Percentiles rank a stretch among this genome's conserved stretches.
These are phyloP conservation scores for Colletotrichum sp. DNA, from an alignment of 2,329 filamentous ascomycete genomes.

Conservation along the genomic window DNA sequence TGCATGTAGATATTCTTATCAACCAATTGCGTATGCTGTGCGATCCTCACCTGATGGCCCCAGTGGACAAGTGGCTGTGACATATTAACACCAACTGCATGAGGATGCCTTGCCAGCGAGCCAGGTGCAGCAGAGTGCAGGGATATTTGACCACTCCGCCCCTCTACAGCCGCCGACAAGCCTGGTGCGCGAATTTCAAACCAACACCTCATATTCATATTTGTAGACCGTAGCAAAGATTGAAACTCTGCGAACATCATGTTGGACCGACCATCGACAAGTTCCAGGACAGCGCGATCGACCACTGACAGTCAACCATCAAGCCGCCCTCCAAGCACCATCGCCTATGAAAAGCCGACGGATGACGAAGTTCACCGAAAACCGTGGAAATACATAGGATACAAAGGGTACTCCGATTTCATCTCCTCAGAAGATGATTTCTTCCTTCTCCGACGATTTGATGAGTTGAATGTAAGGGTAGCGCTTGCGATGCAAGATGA, in stretches of 20 bases:
- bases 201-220: rapidly evolving
- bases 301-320: neutral
- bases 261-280: neutral
- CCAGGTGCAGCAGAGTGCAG: neutral
- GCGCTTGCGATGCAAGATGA: neutral
- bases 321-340: neutral
- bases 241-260: neutral
- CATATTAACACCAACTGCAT: neutral
- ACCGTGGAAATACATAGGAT: neutral
- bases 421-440: neutral
- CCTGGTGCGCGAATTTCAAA: neutral
- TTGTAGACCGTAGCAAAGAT: neutral
- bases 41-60: neutral
- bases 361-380: neutral
- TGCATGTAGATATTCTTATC: neutral
- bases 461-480: neutral
- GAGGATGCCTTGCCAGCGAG: neutral
- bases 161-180: neutral
- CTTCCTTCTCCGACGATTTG: neutral
- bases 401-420: neutral
- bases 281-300: neutral
- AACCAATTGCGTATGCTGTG: rapidly evolving
- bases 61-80: neutral
- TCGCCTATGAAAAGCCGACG: neutral
- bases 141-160: neutral